Evolutionary conservation across 495 filamentous ascomycete genomes (phyloP).

Genomic region (Pyrenopolyporus hunteri): DNA sequence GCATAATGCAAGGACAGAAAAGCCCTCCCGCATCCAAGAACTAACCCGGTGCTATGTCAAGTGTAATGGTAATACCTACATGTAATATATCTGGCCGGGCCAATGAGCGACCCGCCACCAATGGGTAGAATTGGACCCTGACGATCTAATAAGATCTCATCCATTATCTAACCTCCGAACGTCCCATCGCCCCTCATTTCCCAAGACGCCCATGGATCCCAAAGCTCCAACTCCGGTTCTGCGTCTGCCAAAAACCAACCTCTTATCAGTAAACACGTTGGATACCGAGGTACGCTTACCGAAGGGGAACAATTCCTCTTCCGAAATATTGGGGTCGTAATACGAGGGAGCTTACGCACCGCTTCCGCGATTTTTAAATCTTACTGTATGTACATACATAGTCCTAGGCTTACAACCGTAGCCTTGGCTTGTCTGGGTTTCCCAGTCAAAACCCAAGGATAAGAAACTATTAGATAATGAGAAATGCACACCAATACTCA

Average conservation of each 20-base stretch:
- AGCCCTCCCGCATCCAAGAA: background rate
- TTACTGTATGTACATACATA: background rate
- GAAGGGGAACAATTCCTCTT: background rate
- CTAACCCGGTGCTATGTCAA: background rate
- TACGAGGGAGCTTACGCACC: conserved; percentile 26
- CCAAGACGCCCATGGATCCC: background rate
- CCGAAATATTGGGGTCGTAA: conserved; percentile 1
- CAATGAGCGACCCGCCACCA: conserved; percentile 1
- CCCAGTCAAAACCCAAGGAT: background rate
- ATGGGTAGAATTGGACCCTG: conserved; percentile 29
- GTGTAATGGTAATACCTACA: conserved; percentile 9
- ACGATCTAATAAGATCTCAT: conserved; percentile 30
- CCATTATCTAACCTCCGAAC: conserved; percentile 1
- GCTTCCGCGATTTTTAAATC: conserved; percentile 5
- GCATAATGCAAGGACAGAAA: background rate
- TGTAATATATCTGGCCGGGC: conserved; percentile 1
- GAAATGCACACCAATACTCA: background rate
- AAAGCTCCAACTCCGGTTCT: background rate
- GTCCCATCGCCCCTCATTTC: background rate
- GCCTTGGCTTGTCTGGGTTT: too few relatives aligned
- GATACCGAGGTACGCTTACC: background rate
- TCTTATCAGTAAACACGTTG: conserved; percentile 33
- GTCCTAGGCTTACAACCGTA: background rate
- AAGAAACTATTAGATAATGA: conserved; percentile 16
- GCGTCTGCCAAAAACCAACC: conserved; percentile 8